Evolutionary conservation across 371 early-diverging fungal genomes (phyloP), one percentile per base, ranked within the genome.

Genomic region (Haplosporangium sp.): DNA sequence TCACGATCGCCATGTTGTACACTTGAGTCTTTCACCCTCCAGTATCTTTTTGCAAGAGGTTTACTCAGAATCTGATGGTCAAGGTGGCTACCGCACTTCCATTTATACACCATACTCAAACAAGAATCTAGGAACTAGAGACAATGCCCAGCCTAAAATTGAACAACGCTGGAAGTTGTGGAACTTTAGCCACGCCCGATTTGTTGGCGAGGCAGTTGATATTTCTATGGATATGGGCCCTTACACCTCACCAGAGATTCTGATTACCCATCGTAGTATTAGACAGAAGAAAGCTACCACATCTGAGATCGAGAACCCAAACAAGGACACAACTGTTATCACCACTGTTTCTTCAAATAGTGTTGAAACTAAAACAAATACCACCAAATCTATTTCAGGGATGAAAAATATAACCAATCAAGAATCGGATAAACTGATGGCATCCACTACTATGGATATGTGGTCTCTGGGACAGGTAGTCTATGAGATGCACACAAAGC

Each of bases 381-480:
- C 65, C 1, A 72, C 61, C 9, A 69, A 37, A 19, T 56, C 74
- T 4, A 65, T 37, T 35, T 45, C 56, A 1, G 64, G 61, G 13
- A 52, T 58, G 34, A 56, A 67, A 4, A 55, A 38, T 5, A 63
- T 45, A 38, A 39, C 53, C 2, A 60, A 37, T 38, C 53, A 60
- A 13, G 69, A 68, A 13, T 9, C 50, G 1, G 72, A 77, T 11
- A 67, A 74, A 60, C 10, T 83, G 65, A 61, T 70, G 48, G 79
- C 83, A 1, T 19, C 61, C 1, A 55, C 65, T 3, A 45, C 76
- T 55, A 83, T 83, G 84, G 84, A 83, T 67, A 75, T 75, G 70
- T 83, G 84, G 84, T 83, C 84, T 0, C 39, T 83, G 17, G 84
- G 84, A 1, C 64, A 68, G 61, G 70, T 76, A 27, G 62, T 83